Base-by-base conservation (phyloP, 2,329 filamentous ascomycete species). In the Diaporthe vexans region DNA sequence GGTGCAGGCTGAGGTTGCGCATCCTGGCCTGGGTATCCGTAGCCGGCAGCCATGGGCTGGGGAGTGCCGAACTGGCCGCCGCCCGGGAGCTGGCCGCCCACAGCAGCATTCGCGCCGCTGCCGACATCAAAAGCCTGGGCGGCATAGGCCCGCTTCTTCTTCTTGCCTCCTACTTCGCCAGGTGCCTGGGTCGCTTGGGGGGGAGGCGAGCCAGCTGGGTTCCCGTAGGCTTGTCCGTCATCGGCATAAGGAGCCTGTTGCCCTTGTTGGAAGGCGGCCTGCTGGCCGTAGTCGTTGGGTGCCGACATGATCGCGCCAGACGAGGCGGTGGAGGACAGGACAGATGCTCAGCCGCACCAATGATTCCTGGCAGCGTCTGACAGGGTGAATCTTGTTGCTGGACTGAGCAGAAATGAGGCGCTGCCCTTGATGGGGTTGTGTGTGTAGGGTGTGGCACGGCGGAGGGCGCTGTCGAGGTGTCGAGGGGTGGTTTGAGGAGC, bases 141-240 rank as follows among this genome's bases (percentile, higher is more conserved):
- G 72, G 97, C 97, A 86, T 98, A 98, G 73, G 94, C 93, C 87
- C 95, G 91, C 90, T 97, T 98, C 91, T 98, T 98, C 87, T 95
- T 95, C 83, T 90, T 92, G 76, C 86, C 88, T 61, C 86, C 86
- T 57, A 87, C 87, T 40, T 84, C 80, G 57, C 77, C 81, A 73
- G 79, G 79, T 48, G 79, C 78, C 58, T 79, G 79, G 51, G 79
- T 76, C 15, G 80, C 77, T 52, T 79, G 80, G 5, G 82, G 83
- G 13, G 84, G 79, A 15, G 81, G 80, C 56, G 83, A 83, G 58
- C 79, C 81, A 61, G 82, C 77, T 72, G 85, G 83, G 69, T 78
- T 81, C 73, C 85, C 85, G 78, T 84, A 85, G 48, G 75, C 81
- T 61, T 79, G 79, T 73, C 80, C 76, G 57, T 79, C 79, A 73